phyloP scores from a whole-genome alignment of 805 yeast species.

The Hanseniaspora nectarophila region DNA sequence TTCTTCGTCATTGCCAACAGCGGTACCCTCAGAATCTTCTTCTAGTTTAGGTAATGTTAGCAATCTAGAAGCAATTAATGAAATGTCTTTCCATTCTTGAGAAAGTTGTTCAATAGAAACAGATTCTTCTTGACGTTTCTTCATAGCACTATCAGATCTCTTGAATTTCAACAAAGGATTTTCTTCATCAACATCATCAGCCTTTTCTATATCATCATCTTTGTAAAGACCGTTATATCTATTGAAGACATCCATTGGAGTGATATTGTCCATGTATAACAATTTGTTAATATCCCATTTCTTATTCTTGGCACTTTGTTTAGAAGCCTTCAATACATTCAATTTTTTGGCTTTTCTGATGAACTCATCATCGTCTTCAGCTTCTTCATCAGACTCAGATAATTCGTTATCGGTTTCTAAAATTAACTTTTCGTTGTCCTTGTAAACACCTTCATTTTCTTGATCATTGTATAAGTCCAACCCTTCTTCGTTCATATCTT shows the following conservation, averaged over 20 bases:
- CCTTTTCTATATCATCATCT: conserved; percentile 35
- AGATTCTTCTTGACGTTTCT: conserved; percentile 27
- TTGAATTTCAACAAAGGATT: conserved; percentile 10
- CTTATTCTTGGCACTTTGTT: conserved; percentile 30
- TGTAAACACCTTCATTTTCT: conserved; percentile 37
- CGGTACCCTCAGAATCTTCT: conserved; percentile 24
- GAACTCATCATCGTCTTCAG: conserved; percentile 27
- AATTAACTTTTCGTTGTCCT: conserved; percentile 25
- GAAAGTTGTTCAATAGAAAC: conserved; percentile 26
- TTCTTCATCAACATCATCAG: conserved; percentile 33
- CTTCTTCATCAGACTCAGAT: conserved; percentile 31
- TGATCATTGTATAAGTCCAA: conserved; percentile 32
- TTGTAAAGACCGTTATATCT: conserved; percentile 55
- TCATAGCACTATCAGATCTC: conserved; percentile 23
- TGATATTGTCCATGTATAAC: conserved; percentile 64
- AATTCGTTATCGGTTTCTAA: conserved; percentile 46
- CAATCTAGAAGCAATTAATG: conserved; percentile 25
- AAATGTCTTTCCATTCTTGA: conserved; percentile 25
- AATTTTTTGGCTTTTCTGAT: conserved; percentile 47
- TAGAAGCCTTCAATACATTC: conserved; percentile 31
- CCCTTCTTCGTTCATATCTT: conserved; percentile 29
- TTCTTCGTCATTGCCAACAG: conserved; percentile 34
- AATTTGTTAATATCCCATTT: conserved; percentile 73
- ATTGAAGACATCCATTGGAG: conserved; percentile 57
- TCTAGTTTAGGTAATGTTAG: conserved; percentile 26